Conservation (phyloP, 2,329 filamentous ascomycete species). For the Aaosphaeria arxii region DNA sequence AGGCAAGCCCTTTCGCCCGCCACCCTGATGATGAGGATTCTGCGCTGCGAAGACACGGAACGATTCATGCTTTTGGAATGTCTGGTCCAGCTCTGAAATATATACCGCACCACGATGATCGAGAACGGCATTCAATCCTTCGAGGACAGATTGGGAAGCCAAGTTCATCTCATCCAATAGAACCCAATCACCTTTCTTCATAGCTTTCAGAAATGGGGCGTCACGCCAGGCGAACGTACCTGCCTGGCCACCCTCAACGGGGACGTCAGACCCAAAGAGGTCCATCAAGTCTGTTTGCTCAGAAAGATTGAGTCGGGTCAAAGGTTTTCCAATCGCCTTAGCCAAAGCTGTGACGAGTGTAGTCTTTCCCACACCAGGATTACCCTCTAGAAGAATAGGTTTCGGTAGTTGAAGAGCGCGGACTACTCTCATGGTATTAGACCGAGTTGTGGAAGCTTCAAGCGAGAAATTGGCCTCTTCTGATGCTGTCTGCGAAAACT, state of each 20-base stretch:
- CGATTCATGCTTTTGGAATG: constrained; percentile 82
- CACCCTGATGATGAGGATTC: constrained; percentile 96
- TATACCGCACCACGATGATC: constrained; percentile 97
- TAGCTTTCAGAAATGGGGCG: constrained; percentile 90
- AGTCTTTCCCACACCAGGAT: constrained; percentile 97
- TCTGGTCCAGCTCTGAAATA: constrained; percentile 90
- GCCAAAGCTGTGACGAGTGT: constrained; percentile 86
- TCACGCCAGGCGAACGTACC: constrained; percentile 95
- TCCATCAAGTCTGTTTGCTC: constrained; percentile 98
- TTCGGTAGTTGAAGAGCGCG: constrained; percentile 85
- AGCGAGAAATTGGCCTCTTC: constrained; percentile 69
- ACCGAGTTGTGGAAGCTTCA: constrained; percentile 81
- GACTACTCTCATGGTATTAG: constrained; percentile 87
- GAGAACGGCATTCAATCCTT: constrained; percentile 93
- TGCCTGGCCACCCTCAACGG: constrained; percentile 85
- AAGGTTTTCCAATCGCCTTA: constrained; percentile 70
- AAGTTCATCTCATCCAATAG: constrained; percentile 98
- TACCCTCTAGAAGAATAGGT: constrained; percentile 91
- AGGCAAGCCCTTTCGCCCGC: constrained; percentile 89
- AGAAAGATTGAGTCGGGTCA: constrained; percentile 94
- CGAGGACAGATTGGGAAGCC: constrained; percentile 92
- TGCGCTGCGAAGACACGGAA: constrained; percentile 97
- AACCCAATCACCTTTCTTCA: constrained; percentile 97
- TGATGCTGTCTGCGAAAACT: constrained; percentile 46
- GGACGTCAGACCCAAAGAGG: constrained; percentile 93